Conservation (phyloP, 2,329 filamentous ascomycete genomes). For the Xylariaceae sp. region DNA sequence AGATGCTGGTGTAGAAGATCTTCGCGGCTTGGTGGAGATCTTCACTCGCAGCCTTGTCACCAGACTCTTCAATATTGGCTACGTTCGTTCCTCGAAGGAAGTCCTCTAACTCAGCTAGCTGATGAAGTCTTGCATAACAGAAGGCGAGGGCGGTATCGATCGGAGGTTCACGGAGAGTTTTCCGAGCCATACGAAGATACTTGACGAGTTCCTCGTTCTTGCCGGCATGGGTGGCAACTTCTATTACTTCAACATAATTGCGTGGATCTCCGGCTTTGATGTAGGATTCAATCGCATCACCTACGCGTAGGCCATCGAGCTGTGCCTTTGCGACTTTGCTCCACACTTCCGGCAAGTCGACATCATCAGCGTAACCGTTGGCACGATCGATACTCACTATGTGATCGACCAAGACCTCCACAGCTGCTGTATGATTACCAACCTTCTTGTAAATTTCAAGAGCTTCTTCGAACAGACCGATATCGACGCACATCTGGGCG, state of each 20-base stretch:
- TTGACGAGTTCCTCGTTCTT: conserved; percentile 98
- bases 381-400: conserved; percentile 97
- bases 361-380: conserved; percentile 89
- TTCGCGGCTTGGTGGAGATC: conserved; percentile 94
- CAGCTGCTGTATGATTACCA: conserved; percentile 78
- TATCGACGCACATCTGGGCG: conserved; percentile 85
- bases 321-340: conserved; percentile 98
- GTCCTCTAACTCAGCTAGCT: conserved; percentile 90
- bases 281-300: conserved; percentile 93
- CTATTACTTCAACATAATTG: conserved; percentile 94
- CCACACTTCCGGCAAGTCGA: conserved; percentile 94
- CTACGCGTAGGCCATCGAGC: conserved; percentile 87
- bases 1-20: conserved; percentile 98
- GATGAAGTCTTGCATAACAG: conserved; percentile 85
- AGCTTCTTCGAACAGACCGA: conserved; percentile 92
- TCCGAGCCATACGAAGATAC: conserved; percentile 93
- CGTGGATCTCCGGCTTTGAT: conserved; percentile 90
- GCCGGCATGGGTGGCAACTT: conserved; percentile 88
- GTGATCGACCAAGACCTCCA: conserved; percentile 89
- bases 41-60: conserved; percentile 96
- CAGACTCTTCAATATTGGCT: conserved; percentile 91
- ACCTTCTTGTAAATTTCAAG: conserved; percentile 99
- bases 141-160: conserved; percentile 95
- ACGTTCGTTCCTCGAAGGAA: conserved; percentile 92
- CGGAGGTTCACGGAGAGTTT: conserved; percentile 87